phyloP scores from a whole-genome alignment of 148 eudicot species.

The Bassia scoparia region DNA sequence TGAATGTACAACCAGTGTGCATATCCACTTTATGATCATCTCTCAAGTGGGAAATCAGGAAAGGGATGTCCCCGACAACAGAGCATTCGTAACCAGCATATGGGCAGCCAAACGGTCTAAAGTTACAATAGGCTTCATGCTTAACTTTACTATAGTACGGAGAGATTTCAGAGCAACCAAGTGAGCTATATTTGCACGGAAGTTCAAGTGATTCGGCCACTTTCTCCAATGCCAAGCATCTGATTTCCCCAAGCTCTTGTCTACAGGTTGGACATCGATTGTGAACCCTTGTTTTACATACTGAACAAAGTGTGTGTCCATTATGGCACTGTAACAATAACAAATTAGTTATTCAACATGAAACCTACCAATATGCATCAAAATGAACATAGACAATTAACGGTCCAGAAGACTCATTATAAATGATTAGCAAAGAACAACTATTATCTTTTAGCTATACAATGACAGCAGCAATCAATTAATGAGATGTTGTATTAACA shows the following conservation, averaged over 20 bases:
- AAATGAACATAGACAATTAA: neutral
- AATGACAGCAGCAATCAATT: neutral
- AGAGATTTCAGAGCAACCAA: conserved; percentile 32
- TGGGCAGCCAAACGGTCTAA: conserved; percentile 36
- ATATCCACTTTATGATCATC: conserved; percentile 43
- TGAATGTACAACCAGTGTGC: conserved; percentile 41
- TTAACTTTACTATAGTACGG: conserved; percentile 39
- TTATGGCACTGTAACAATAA: conserved; percentile 32
- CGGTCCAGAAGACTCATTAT: neutral
- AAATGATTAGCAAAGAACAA: neutral
- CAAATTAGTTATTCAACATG: neutral
- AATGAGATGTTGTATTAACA: neutral
- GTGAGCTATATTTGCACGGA: conserved; percentile 36
- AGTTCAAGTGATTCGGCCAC: conserved; percentile 42
- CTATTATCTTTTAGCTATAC: too few species aligned
- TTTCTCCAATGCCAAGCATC: conserved; percentile 39
- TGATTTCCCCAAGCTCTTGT: conserved; percentile 42
- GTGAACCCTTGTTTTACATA: conserved; percentile 38
- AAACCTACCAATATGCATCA: neutral
- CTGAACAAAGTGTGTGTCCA: conserved; percentile 41
- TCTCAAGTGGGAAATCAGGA: conserved; percentile 33
- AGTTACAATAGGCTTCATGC: conserved; percentile 35
- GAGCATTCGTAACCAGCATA: conserved; percentile 45
- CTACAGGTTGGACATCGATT: conserved; percentile 42
- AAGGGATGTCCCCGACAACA: conserved; percentile 36